Evolutionary conservation across 2,329 filamentous ascomycete species (phyloP), one percentile per base, ranked within the genome.

Genomic region (Trematosphaeria pertusa): DNA sequence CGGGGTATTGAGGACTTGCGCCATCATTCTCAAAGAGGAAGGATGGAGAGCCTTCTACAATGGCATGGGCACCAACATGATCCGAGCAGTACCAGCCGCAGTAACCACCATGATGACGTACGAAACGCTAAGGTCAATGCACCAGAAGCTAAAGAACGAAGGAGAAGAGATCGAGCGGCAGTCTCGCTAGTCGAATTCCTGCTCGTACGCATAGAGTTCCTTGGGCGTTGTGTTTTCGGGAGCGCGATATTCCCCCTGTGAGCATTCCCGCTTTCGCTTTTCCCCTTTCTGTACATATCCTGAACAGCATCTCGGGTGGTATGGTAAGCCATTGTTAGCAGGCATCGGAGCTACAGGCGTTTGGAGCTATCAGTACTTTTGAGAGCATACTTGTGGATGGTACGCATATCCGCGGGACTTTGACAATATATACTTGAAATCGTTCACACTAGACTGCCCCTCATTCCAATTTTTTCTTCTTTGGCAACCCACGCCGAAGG

Each of bases 21-120:
- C 86, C 52, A 92, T 87, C 2, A 97, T 99, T 51, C 76, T 97
- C 28, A 78, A 78, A 24, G 94, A 99, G 72, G 94, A 99, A 73
- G 94, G 94, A 5, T 97, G 93, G 92, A 82, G 88, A 52, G 93
- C 93, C 3, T 97, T 99, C 64, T 99, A 99, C 70, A 93, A 92
- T 18, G 94, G 94, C 26, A 91, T 99, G 80, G 94, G 94, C 28
- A 96, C 93, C 37, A 99, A 99, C 74, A 89, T 99, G 85, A 91
- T 97, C 79, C 84, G 94, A 46, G 94, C 94, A 6, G 87, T 99
- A 10, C 94, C 94, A 22, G 91, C 94, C 17, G 93, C 94, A 15
- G 96, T 96, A 64, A 96, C 96, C 19, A 99, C 94, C 3, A 95
- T 99, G 87, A 80, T 97, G 67, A 97, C 93, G 10, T 99, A 96